A percentile compares a stretch with the other conserved stretches of the same genome.
Evolutionary conservation across 1,139 yeast species (phyloP).

Genomic region (Lodderomyces margitis): DNA sequence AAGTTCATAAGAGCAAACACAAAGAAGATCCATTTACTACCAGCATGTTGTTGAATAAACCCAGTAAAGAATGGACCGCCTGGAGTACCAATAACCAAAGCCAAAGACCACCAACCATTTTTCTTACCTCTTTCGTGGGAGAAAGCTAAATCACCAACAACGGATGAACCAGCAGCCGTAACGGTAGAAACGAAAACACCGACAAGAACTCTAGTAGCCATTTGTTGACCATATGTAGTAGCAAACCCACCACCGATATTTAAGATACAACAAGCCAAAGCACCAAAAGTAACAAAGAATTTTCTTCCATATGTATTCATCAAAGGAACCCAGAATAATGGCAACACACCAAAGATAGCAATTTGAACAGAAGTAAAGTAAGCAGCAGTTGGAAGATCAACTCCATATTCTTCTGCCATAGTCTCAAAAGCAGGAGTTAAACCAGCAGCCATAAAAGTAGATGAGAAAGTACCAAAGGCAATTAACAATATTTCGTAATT

Average conservation of each 20-base stretch:
- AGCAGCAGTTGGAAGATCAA: constrained; percentile 15
- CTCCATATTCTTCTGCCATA: constrained; percentile 15
- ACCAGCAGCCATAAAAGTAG: constrained; percentile 20
- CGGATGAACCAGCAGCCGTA: constrained; percentile 17
- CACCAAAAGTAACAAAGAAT: constrained; percentile 11
- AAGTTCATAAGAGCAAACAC: constrained; percentile 18
- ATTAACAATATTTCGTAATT: constrained; percentile 15
- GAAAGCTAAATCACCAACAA: constrained; percentile 18
- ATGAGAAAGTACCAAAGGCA: constrained; percentile 17
- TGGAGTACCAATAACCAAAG: constrained; percentile 18
- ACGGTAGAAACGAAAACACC: constrained; percentile 16
- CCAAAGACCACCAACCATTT: constrained; percentile 20
- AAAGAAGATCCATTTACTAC: constrained; percentile 17
- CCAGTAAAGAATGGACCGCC: constrained; percentile 19
- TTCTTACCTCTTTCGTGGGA: constrained; percentile 18
- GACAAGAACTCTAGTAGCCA: constrained; percentile 18
- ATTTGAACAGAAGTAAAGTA: constrained; percentile 19
- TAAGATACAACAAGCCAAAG: constrained; percentile 14
- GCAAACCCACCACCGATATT: constrained; percentile 19
- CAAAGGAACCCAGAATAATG: constrained; percentile 18
- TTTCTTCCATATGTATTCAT: constrained; percentile 19
- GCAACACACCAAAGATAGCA: constrained; percentile 16
- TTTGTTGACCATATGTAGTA: constrained; percentile 17
- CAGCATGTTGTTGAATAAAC: constrained; percentile 15
- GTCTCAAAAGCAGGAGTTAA: constrained; percentile 18